These are phyloP conservation scores for Trichophyton verrucosum DNA, from an alignment of 2,329 filamentous ascomycete genomes.

Conservation along the genomic window DNA sequence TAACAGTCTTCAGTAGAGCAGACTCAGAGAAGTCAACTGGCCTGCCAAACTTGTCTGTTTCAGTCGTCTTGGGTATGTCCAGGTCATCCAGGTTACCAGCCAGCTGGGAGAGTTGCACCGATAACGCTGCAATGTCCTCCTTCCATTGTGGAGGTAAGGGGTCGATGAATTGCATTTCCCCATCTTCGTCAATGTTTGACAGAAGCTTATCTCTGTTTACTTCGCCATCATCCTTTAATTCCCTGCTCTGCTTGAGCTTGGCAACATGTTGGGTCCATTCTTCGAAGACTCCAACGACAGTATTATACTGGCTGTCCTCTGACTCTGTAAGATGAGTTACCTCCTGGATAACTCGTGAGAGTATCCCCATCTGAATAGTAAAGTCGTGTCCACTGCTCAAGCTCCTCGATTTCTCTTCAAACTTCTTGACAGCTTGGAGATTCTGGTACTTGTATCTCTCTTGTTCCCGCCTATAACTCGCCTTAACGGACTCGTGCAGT, in stretches of 20 bases:
- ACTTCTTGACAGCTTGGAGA: conserved; percentile 23
- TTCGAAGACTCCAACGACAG: conserved; percentile 24
- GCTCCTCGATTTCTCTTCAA: conserved; percentile 23
- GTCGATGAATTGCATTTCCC: conserved; percentile 23
- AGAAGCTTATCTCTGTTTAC: neutral
- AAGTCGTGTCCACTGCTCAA: conserved; percentile 21
- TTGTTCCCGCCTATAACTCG: conserved; percentile 26
- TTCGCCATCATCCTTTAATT: conserved; percentile 1
- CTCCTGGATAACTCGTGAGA: conserved; percentile 31
- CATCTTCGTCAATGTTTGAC: conserved; percentile 9
- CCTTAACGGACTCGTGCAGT: conserved; percentile 26
- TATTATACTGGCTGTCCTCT: conserved; percentile 20
- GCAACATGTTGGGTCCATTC: conserved; percentile 24
- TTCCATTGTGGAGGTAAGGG: conserved; percentile 26
- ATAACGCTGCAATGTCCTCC: conserved; percentile 21
- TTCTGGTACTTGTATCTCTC: conserved; percentile 24
- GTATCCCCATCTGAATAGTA: conserved; percentile 26
- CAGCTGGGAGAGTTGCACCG: conserved; percentile 24
- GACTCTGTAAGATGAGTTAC: conserved; percentile 23
- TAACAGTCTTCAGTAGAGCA: conserved; percentile 22
- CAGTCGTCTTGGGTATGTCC: conserved; percentile 23
- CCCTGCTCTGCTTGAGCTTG: conserved; percentile 10
- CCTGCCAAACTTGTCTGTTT: conserved; percentile 16
- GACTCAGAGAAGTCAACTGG: conserved; percentile 15
- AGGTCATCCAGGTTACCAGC: conserved; percentile 26